These are phyloP conservation scores for Pseudozyma sp. DNA, from an alignment of 1,284 basidiomycete genomes.

Conservation along the genomic window DNA sequence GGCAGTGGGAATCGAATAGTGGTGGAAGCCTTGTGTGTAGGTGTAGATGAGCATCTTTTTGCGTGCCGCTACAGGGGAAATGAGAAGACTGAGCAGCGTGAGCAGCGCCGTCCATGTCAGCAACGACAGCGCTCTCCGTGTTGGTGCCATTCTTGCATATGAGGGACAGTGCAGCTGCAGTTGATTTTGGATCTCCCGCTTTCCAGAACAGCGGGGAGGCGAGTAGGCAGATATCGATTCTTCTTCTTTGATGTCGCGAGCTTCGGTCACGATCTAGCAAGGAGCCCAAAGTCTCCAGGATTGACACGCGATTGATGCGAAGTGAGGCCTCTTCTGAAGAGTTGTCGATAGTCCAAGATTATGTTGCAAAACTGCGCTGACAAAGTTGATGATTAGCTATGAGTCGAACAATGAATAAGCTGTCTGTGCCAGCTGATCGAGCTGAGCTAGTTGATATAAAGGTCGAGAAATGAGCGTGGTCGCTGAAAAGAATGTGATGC, in stretches of 20 bases:
- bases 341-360: no score
- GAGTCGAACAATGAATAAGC: no score
- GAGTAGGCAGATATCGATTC: neutral
- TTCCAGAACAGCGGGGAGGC: no score
- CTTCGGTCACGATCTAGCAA: no score
- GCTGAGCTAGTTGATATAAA: neutral
- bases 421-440: neutral
- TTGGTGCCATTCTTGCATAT: conserved; percentile 11
- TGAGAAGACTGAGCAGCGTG: conserved; percentile 16
- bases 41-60: conserved; percentile 59
- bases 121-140: conserved; percentile 8
- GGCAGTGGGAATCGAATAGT: conserved; percentile 55
- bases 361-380: no score
- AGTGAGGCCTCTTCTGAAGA: no score
- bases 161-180: neutral
- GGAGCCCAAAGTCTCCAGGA: no score
- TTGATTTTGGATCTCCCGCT: no score
- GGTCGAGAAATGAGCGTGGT: neutral
- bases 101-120: conserved; percentile 15
- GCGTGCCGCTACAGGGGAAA: conserved; percentile 25
- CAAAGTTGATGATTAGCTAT: no score
- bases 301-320: no score
- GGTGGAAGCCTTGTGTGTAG: conserved; percentile 53
- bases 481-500: neutral
- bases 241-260: no score